Conservation (phyloP, 768 basidiomycete genomes). For the Rhodosporidiobolus odoratus region DNA sequence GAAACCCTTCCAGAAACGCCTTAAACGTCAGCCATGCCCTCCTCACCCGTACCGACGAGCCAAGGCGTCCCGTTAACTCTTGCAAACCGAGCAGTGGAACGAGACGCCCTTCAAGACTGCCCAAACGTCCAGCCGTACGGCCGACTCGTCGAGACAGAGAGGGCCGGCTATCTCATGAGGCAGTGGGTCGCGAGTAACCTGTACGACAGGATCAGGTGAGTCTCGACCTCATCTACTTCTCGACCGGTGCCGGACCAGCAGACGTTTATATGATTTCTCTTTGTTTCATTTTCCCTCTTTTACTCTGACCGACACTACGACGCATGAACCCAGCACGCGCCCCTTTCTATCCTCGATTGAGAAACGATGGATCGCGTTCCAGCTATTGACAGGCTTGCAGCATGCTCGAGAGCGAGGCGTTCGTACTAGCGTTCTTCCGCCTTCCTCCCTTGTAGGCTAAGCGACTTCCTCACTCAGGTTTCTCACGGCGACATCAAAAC, state of each 20-base stretch:
- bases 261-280: too few species aligned
- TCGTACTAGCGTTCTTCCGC: slow-evolving; percentile 26
- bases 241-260: too few species aligned
- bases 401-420: slow-evolving; percentile 70
- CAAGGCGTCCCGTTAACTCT: neutral
- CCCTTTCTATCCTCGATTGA: slow-evolving; percentile 86
- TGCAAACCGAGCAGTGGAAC: slow-evolving; percentile 61
- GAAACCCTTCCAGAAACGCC: slow-evolving; percentile 63
- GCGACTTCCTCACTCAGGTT: slow-evolving; percentile 50
- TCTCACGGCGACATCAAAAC: slow-evolving; percentile 97
- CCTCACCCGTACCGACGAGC: too few species aligned
- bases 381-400: slow-evolving; percentile 75
- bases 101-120: slow-evolving; percentile 75
- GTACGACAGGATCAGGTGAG: slow-evolving; percentile 91
- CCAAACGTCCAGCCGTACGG: slow-evolving; percentile 86
- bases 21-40: slow-evolving; percentile 57
- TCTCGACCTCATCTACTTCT: too few species aligned
- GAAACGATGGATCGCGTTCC: slow-evolving; percentile 98
- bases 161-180: slow-evolving; percentile 87
- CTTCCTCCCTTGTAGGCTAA: neutral
- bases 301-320: neutral
- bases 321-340: slow-evolving; percentile 62
- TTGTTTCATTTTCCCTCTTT: neutral
- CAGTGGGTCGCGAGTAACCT: slow-evolving; percentile 92
- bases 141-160: slow-evolving; percentile 85